A percentile compares a stretch with the other conserved stretches of the same genome.
These are phyloP conservation scores for Asterionellopsis glacialis DNA, from an alignment of 108 stramenopile species.

Conservation along the genomic window DNA sequence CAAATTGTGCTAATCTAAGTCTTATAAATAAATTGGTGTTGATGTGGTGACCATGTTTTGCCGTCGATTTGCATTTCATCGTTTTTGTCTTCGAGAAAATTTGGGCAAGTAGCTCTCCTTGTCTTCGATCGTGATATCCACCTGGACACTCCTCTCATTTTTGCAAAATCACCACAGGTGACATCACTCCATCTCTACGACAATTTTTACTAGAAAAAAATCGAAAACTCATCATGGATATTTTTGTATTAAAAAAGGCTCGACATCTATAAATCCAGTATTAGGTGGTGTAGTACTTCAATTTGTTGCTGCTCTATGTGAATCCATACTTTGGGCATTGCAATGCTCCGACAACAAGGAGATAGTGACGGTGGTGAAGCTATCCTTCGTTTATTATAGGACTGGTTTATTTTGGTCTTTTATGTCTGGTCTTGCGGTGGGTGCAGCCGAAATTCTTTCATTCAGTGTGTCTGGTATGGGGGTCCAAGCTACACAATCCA, in stretches of 20 bases:
- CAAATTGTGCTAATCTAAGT: no score
- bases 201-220: no score
- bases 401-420: slow-evolving; percentile 34
- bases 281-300: slow-evolving; percentile 71
- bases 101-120: no score
- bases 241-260: slow-evolving; percentile 55
- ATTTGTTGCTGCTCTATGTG: slow-evolving; percentile 57
- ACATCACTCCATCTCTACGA: no score
- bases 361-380: slow-evolving; percentile 4
- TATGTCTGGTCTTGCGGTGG: slow-evolving; percentile 35
- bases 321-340: slow-evolving; percentile 20
- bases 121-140: no score
- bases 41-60: no score
- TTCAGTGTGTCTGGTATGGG: slow-evolving; percentile 55
- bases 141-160: no score
- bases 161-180: no score
- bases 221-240: slow-evolving; percentile 72
- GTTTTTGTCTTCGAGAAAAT: no score
- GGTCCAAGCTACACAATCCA: slow-evolving; percentile 54
- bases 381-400: slow-evolving; percentile 14
- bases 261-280: slow-evolving; percentile 50
- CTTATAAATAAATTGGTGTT: no score
- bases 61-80: no score
- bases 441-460: slow-evolving; percentile 55
- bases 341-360: slow-evolving; percentile 1